Conservation (phyloP, 371 early-diverging fungal genomes). For the Gilbertella persicaria region DNA sequence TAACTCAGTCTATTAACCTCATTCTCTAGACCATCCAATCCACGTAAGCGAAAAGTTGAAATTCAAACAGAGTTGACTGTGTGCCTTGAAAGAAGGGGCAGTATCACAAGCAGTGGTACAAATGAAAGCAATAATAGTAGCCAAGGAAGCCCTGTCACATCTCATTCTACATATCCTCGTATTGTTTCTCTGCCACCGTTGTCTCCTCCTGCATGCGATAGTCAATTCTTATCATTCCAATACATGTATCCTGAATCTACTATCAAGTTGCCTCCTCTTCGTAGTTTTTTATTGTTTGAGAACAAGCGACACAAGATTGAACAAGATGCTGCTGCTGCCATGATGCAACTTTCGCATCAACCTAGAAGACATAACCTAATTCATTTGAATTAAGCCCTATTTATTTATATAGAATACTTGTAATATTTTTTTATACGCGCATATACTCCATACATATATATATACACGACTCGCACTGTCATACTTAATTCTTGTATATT, state of each 20-base stretch:
- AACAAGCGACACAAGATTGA: constrained; percentile 20
- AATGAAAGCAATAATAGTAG: constrained; percentile 18
- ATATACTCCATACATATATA: background rate
- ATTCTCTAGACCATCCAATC: constrained; percentile 1
- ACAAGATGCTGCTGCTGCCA: constrained; percentile 38
- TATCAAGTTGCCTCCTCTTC: constrained; percentile 16
- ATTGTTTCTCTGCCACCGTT: constrained; percentile 6
- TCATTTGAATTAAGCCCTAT: background rate
- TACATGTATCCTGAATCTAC: constrained; percentile 2
- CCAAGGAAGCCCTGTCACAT: constrained; percentile 13
- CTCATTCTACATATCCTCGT: constrained; percentile 3
- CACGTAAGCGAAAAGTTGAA: constrained; percentile 36
- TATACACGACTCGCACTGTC: background rate
- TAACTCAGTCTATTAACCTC: background rate
- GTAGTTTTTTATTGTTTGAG: background rate
- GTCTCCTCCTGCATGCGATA: constrained; percentile 22
- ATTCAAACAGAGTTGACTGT: constrained; percentile 9
- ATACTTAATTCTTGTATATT: background rate
- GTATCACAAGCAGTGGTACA: constrained; percentile 32
- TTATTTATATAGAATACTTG: background rate
- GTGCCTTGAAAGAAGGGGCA: constrained; percentile 22
- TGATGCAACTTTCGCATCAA: constrained; percentile 38
- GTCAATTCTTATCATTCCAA: background rate
- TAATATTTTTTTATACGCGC: background rate
- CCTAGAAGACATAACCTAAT: background rate